Conservation (phyloP, 805 yeast species). For the Hagleromyces aurorensis region DNA sequence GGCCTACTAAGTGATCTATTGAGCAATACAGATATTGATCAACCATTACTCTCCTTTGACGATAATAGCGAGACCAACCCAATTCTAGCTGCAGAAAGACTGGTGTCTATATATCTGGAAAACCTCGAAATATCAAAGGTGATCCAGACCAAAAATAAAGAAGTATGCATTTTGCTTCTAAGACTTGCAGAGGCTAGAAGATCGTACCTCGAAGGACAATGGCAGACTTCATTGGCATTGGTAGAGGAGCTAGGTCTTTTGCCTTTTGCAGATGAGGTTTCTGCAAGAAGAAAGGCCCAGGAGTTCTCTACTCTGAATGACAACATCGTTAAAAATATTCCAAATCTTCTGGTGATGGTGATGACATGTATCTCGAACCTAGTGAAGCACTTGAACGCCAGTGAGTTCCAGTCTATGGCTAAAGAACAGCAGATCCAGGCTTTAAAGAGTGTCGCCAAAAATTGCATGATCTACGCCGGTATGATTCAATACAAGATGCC, state of each 20-base stretch:
- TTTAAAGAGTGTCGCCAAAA: slow-evolving; percentile 60
- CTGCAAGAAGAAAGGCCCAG: slow-evolving; percentile 61
- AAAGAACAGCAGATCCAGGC: slow-evolving; percentile 48
- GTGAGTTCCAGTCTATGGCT: slow-evolving; percentile 37
- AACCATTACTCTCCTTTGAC: slow-evolving; percentile 36
- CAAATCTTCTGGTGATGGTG: slow-evolving; percentile 68
- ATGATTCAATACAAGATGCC: slow-evolving; percentile 93
- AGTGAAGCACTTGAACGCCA: slow-evolving; percentile 35
- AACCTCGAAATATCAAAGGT: slow-evolving; percentile 53
- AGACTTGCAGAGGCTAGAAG: slow-evolving; percentile 63
- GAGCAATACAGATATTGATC: slow-evolving; percentile 60
- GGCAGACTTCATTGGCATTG: slow-evolving; percentile 48
- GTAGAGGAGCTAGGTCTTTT: slow-evolving; percentile 56
- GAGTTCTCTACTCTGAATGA: slow-evolving; percentile 60
- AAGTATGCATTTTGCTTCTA: slow-evolving; percentile 57
- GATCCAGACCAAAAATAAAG: slow-evolving; percentile 47
- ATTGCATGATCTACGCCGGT: slow-evolving; percentile 92
- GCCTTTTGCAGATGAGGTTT: slow-evolving; percentile 52
- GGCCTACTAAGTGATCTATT: slow-evolving; percentile 70
- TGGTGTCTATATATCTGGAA: slow-evolving; percentile 35
- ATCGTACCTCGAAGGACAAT: slow-evolving; percentile 45
- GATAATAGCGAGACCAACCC: slow-evolving; percentile 39
- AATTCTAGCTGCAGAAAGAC: slow-evolving; percentile 32
- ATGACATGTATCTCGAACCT: slow-evolving; percentile 69
- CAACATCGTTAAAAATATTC: slow-evolving; percentile 67